Evolutionary conservation across 768 basidiomycete genomes (phyloP).

Genomic region (Lactarius deliciosus): DNA sequence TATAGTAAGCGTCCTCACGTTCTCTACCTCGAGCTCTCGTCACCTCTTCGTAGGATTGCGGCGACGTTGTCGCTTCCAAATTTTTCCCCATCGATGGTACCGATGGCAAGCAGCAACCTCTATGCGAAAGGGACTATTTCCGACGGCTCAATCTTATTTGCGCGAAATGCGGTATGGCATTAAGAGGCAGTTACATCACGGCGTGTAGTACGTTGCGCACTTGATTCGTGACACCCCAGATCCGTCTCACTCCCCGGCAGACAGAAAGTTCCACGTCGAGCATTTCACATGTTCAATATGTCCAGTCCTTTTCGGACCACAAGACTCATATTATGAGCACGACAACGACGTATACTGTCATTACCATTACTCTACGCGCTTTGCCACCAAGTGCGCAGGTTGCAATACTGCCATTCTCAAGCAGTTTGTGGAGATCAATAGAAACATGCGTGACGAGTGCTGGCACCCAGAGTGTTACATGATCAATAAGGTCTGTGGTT

Average conservation of each 20-base stretch:
- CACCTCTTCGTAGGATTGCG: conserved; percentile 71
- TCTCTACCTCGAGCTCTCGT: conserved; percentile 15
- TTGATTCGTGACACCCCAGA: conserved; percentile 19
- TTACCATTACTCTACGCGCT: conserved; percentile 98
- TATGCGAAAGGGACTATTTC: conserved; percentile 99
- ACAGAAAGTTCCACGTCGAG: conserved; percentile 98
- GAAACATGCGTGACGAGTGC: conserved; percentile 97
- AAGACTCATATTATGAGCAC: conserved; percentile 99
- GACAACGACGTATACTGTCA: conserved; percentile 98
- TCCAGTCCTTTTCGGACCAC: conserved; percentile 92
- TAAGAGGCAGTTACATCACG: conserved; percentile 97
- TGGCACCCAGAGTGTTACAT: conserved; percentile 99
- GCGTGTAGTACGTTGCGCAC: conserved; percentile 79
- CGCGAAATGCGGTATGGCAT: conserved; percentile 90
- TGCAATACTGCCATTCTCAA: conserved; percentile 97
- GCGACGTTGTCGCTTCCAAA: conserved; percentile 93
- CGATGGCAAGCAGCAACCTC: conserved; percentile 84
- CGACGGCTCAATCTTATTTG: conserved; percentile 94
- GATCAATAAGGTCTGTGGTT: conserved; percentile 85
- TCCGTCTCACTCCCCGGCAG: conserved; percentile 44
- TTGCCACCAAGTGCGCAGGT: conserved; percentile 97
- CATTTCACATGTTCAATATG: conserved; percentile 99
- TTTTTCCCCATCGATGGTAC: conserved; percentile 97
- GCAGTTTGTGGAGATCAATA: conserved; percentile 99
- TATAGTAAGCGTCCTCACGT: conserved; percentile 58